Base-by-base conservation (phyloP, 306 rosid species). In the Mucuna pruriens region DNA sequence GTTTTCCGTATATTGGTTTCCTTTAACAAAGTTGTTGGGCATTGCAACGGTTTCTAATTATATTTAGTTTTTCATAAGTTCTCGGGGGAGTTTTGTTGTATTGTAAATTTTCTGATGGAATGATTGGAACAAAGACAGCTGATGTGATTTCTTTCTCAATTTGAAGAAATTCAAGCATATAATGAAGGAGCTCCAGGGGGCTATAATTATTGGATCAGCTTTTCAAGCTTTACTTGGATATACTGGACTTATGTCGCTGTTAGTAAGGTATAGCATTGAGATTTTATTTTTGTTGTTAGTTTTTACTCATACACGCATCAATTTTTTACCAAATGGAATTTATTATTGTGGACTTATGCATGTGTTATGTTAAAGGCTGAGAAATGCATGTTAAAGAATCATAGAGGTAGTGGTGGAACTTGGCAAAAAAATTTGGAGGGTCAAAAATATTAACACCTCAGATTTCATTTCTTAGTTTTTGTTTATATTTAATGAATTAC, bases 141-240 rank as follows among this genome's bases (percentile, higher is more conserved):
- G 58, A 74, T 34, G 6, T 10, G 49, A 26, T 36, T 84, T 84
- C 73, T 42, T 52, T 36, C 72, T 79, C 78, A 4, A 82, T 77
- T 71, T 76, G 83, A 91, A 96, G 99, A 96, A 91, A 86, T 96
- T 93, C 85, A 90, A 84, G 87, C 99, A 93, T 81, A 87, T 94
- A 84, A 96, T 96, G 99, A 96, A 91, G 90, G 97, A 96, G 90
- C 89, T 96, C 78, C 99, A 96, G 86, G 99, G 99, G 68, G 97
- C 98, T 75, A 75, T 93, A 86, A 96, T 96, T 73, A 90, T 93
- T 75, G 92, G 92, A 69, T 92, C 99, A 26, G 86, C 98, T 57
- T 96, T 96, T 87, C 98, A 96, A 88, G 85, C 94, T 68, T 65
- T 96, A 74, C 92, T 96, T 70, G 99, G 99, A 84, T 96, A 96